phyloP scores from a whole-genome alignment of 2,329 filamentous ascomycete genomes.

The Penicillium sp. region DNA sequence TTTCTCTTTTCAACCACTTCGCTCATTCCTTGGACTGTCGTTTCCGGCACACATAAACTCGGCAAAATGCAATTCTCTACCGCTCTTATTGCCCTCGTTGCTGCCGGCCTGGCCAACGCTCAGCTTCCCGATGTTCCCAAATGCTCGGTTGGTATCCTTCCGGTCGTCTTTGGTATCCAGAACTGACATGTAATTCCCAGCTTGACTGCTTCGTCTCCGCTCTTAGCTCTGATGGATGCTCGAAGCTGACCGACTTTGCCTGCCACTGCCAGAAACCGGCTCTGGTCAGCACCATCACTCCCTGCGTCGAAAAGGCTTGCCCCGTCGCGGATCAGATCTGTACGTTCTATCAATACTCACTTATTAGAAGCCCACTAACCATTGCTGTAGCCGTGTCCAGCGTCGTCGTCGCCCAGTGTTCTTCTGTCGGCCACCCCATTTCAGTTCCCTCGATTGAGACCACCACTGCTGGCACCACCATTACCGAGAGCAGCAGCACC shows the following conservation, averaged over 20 bases:
- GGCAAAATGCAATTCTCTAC: conserved; percentile 34
- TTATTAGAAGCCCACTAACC: neutral
- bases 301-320: conserved; percentile 46
- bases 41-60: conserved; percentile 14
- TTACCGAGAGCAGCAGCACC: neutral
- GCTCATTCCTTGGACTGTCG: conserved; percentile 21
- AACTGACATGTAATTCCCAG: conserved; percentile 27
- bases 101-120: conserved; percentile 43
- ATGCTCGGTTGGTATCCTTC: conserved; percentile 41
- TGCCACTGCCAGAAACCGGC: conserved; percentile 47
- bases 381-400: conserved; percentile 32
- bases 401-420: conserved; percentile 33
- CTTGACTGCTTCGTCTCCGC: conserved; percentile 44
- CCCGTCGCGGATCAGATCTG: conserved; percentile 34
- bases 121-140: conserved; percentile 44
- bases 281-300: conserved; percentile 41
- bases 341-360: conserved; percentile 16
- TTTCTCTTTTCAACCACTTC: conserved; percentile 8
- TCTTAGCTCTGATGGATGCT: conserved; percentile 43
- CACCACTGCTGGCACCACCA: conserved; percentile 1
- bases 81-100: conserved; percentile 35
- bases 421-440: conserved; percentile 35
- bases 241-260: conserved; percentile 45
- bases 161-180: neutral
- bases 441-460: conserved; percentile 29